These are phyloP conservation scores for Cordyceps farinosa DNA, from an alignment of 2,329 filamentous ascomycete genomes.

Conservation along the genomic window DNA sequence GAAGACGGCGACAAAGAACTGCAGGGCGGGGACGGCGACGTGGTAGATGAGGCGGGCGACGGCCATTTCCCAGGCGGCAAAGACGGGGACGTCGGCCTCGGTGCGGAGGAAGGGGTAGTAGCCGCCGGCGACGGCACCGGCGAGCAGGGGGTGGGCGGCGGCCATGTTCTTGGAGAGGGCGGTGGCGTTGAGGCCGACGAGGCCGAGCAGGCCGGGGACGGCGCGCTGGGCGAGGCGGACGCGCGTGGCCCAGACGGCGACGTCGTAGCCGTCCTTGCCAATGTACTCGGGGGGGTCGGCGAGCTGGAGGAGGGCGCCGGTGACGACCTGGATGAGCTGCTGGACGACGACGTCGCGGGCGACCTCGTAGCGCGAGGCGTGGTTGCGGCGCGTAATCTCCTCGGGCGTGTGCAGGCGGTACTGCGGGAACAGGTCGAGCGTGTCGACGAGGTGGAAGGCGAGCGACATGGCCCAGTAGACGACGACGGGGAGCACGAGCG, in stretches of 20 bases:
- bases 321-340: conserved; percentile 80
- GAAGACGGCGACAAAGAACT: conserved; percentile 70
- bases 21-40: conserved; percentile 68
- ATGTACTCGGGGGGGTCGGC: conserved; percentile 70
- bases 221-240: conserved; percentile 73
- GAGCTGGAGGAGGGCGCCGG: conserved; percentile 63
- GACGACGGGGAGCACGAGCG: conserved; percentile 70
- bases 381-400: conserved; percentile 83
- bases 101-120: conserved; percentile 70
- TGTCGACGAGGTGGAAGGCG: conserved; percentile 84
- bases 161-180: conserved; percentile 73
- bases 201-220: conserved; percentile 67
- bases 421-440: conserved; percentile 79
- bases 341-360: conserved; percentile 88
- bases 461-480: conserved; percentile 87
- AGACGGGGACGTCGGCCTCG: conserved; percentile 62
- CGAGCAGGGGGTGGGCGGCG: conserved; percentile 66
- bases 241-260: conserved; percentile 85
- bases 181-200: conserved; percentile 72
- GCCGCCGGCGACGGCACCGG: conserved; percentile 74
- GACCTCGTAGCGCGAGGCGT: conserved; percentile 79
- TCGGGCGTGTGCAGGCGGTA: conserved; percentile 94
- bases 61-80: conserved; percentile 77
- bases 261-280: conserved; percentile 79
- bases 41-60: conserved; percentile 78